These are phyloP conservation scores for Neofusicoccum sp. DNA, from an alignment of 2,329 filamentous ascomycete genomes.

Conservation along the genomic window DNA sequence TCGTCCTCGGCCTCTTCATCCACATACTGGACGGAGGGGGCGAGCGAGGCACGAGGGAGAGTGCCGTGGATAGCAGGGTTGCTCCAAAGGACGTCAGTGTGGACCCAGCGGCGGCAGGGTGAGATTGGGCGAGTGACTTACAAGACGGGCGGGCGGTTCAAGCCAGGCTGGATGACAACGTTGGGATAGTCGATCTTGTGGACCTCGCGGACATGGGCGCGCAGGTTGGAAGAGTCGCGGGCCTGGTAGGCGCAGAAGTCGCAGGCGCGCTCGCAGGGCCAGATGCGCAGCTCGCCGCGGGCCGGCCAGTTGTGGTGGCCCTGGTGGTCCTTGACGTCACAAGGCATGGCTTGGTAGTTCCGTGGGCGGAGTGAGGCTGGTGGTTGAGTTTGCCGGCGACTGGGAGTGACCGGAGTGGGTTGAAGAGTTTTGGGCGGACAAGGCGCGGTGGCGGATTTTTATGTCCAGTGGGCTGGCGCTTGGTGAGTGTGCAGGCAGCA, in stretches of 20 bases:
- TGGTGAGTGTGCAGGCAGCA: not conserved
- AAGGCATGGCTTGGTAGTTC: slow-evolving; percentile 1
- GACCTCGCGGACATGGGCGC: slow-evolving; percentile 15
- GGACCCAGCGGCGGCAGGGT: not conserved
- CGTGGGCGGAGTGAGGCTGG: not conserved
- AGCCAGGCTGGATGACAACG: not conserved
- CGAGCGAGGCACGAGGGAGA: not conserved
- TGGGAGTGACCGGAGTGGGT: not conserved
- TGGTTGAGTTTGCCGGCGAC: not conserved
- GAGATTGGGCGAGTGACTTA: not conserved
- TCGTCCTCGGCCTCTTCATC: not conserved
- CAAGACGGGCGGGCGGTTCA: slow-evolving; percentile 10
- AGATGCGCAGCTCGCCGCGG: slow-evolving; percentile 13
- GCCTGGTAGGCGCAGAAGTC: slow-evolving; percentile 11
- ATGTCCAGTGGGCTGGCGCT: not conserved
- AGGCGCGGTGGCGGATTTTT: not conserved
- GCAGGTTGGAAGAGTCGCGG: slow-evolving; percentile 10
- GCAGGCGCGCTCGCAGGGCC: slow-evolving; percentile 17
- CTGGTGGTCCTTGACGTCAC: not conserved
- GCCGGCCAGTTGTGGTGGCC: slow-evolving; percentile 17
- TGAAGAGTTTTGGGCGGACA: slow-evolving; percentile 5
- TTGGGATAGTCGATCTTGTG: slow-evolving; percentile 5
- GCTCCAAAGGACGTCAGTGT: not conserved
- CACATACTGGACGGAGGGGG: not conserved
- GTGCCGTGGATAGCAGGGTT: slow-evolving; percentile 8